A percentile compares a stretch with the other conserved stretches of the same genome.
Evolutionary conservation across 2,329 filamentous ascomycete species (phyloP).

Genomic region (Sphaerostilbella broomeana): DNA sequence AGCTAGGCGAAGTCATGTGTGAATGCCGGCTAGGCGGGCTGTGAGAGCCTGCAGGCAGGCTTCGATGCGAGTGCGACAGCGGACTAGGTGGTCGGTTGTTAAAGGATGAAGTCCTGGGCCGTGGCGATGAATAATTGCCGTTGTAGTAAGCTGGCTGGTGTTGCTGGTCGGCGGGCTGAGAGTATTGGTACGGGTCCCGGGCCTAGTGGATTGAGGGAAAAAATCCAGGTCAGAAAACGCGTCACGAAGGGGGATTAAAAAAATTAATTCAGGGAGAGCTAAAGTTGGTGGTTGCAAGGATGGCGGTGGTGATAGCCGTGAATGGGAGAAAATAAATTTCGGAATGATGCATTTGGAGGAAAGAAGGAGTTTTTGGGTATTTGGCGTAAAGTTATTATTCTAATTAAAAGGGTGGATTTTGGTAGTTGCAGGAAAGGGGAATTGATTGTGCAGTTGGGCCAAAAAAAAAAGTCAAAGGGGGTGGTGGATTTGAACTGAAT

Average conservation of each 20-base stretch:
- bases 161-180: constrained; percentile 36
- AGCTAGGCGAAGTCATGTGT: constrained; percentile 42
- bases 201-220: constrained; percentile 29
- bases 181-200: constrained; percentile 46
- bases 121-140: constrained; percentile 43
- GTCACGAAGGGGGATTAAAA: constrained; percentile 8
- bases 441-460: constrained; percentile 5
- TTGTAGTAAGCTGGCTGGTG: constrained; percentile 42
- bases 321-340: constrained; percentile 8
- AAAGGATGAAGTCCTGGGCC: constrained; percentile 35
- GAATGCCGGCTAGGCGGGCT: constrained; percentile 36
- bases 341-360: constrained; percentile 3
- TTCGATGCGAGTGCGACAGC: constrained; percentile 43
- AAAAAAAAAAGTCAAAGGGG: constrained; percentile 15
- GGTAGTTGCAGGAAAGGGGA: constrained; percentile 3
- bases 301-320: constrained; percentile 4
- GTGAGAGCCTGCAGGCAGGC: constrained; percentile 36
- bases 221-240: constrained; percentile 21
- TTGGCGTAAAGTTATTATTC: constrained; percentile 1
- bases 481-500: constrained; percentile 18
- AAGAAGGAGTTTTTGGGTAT: constrained; percentile 1
- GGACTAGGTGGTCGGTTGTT: constrained; percentile 42
- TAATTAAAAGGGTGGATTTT: not conserved
- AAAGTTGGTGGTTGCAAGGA: too few species aligned
- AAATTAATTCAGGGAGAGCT: constrained; percentile 14